Evolutionary conservation across 257 asterid genomes (phyloP), one percentile per base, ranked within the genome.

Genomic region (Schizonepeta tenuifolia): DNA sequence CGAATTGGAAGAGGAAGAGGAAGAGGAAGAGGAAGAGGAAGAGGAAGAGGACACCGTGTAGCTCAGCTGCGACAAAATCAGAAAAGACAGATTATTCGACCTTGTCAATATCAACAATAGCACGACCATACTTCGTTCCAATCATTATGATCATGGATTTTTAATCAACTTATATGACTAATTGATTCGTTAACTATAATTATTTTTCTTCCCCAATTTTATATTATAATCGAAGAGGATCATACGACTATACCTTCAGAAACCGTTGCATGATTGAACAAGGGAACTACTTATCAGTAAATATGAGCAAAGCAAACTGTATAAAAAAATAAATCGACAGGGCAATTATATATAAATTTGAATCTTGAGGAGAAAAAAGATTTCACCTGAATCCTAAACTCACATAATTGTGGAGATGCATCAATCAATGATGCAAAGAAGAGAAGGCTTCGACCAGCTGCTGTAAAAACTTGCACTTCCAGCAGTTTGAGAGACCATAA

Each of bases 401-500:
- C 41, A 11, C 65, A 2, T 58, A 58, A 15, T 28, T 31, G 65
- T 9, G 65, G 65, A 58, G 20, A 58, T 58, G 65, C 65, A 35
- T 28, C 6, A 20, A 59, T n/a, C 65, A 59, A 7, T 59, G 65
- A 28, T 59, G 22, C 6, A 12, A 59, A 13, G 24, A 28, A 31
- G 65, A 58, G 41, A 31, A 58, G 65, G 43, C 5, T 31, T 6
- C 13, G 43, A 59, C 14, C 12, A 33, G 10, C 1, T 33, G 5
- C 6, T 13, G 65, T 13, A n/a, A 28, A 15, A 28, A 14, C 41
- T 5, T 33, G 18, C 20, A 59, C 20, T 33, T 59, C 44, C 65
- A 59, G 18, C 17, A 22, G 21, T 24, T 15, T 28, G 3, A 59
- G 44, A 31, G 41, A 59, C 20, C 24, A 5, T 14, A 57, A 28